Base-by-base conservation (phyloP, 1,284 basidiomycete genomes). In the Leccinum solheimii region DNA sequence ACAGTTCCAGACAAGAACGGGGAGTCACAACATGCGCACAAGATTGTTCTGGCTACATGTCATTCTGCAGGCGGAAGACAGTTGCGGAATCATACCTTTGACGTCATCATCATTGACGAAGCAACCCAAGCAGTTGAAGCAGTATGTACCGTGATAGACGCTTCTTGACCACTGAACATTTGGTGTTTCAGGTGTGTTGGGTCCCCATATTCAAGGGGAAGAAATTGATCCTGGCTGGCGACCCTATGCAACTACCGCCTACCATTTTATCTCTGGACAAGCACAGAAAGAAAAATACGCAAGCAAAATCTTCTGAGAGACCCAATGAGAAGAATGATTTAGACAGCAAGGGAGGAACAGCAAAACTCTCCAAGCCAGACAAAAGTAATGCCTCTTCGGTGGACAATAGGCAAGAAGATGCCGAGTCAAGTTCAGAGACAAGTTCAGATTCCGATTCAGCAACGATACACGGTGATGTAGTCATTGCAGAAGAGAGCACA, bases 51-150 rank as follows among this genome's bases (percentile, higher is more conserved):
- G 11, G 89, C 95, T 0, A 98, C 97, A 1, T 98, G 95, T 66
- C 96, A 98, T 77, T 91, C 92, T 4, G 86, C 94, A 2, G 95
- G 95, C 1, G 87, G 91, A 4, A 78, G 88, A 34, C 93, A 94
- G 67, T 77, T 97, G 9, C 83, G 84, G 45, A 86, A 89, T 62
- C 82, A 89, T 63, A 75, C 81, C 3, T 99, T 98, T 69, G 97
- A 98, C 72, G 88, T 95, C 0, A 87, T 95, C 8, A 91, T 98
- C 49, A 94, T 99, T 48, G 97, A 98, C 68, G 97, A 98, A 77
- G 94, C 95, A 0, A 98, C 96, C 0, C 97, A 98, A 75, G 96
- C 95, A 3, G 75, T 97, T n/a, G 96, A 98, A 77, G 92, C 95
- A 8, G 92, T 95, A 70, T 38, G 72, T 62, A n/a, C 19, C 19